Conservation (phyloP, 805 yeast genomes). For the Wickerhamomyces queroliae region DNA sequence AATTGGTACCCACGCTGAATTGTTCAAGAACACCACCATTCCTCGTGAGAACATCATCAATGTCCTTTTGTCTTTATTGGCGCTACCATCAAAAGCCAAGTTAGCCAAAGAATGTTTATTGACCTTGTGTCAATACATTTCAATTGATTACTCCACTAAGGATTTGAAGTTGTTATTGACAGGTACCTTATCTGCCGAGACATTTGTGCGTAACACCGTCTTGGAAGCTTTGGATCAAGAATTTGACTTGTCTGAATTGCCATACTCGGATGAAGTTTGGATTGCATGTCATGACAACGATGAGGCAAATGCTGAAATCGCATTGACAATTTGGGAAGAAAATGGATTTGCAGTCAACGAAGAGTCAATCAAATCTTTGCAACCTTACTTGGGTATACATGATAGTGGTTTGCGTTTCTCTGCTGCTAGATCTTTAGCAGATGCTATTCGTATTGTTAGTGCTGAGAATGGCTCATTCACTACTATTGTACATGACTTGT, state of each 20-base stretch:
- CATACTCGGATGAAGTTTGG: constrained; percentile 66
- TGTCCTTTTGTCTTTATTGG: constrained; percentile 60
- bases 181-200: constrained; percentile 52
- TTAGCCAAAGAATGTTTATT: constrained; percentile 78
- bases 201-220: constrained; percentile 71
- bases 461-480: constrained; percentile 22
- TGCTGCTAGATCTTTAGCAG: constrained; percentile 62
- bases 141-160: constrained; percentile 47
- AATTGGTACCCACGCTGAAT: constrained; percentile 60
- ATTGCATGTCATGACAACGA: constrained; percentile 74
- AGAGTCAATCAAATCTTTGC: constrained; percentile 40
- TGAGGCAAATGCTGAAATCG: constrained; percentile 52
- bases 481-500: constrained; percentile 36
- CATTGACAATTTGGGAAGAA: constrained; percentile 83
- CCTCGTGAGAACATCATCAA: constrained; percentile 64
- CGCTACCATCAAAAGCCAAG: constrained; percentile 73
- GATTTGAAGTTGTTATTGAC: constrained; percentile 59
- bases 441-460: constrained; percentile 38
- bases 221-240: constrained; percentile 85
- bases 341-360: constrained; percentile 46
- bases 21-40: constrained; percentile 57
- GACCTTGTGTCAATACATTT: constrained; percentile 69
- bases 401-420: constrained; percentile 71
- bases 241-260: constrained; percentile 42
- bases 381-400: constrained; percentile 41